Percentiles rank a stretch among this genome's conserved stretches.
Evolutionary conservation across 2,329 filamentous ascomycete genomes (phyloP).

Genomic region (Lasiodiplodia citricola): DNA sequence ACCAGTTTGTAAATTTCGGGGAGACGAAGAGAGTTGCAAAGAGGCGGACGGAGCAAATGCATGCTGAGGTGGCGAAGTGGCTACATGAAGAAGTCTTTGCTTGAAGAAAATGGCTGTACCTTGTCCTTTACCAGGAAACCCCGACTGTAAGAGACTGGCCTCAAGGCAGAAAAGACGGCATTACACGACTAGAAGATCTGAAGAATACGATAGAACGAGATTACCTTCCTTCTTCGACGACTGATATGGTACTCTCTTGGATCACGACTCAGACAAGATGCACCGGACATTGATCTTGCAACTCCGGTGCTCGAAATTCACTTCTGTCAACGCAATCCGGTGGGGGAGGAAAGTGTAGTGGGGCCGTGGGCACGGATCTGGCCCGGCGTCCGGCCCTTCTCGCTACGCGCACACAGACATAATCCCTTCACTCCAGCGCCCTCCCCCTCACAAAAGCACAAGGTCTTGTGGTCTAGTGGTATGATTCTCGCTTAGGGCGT

Average conservation of each 20-base stretch:
- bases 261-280: too few species aligned
- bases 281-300: too few species aligned
- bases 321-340: neutral
- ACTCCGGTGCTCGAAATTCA: neutral
- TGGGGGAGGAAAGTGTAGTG: neutral
- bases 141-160: neutral
- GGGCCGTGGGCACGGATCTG: neutral
- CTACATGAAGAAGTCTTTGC: constrained; percentile 11
- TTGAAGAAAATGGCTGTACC: neutral
- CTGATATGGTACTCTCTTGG: too few species aligned
- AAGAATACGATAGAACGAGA: neutral
- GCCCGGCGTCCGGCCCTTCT: neutral
- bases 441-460: neutral
- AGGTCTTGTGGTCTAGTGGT: constrained; percentile 20
- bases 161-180: neutral
- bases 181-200: neutral
- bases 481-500: constrained; percentile 18
- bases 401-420: neutral
- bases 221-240: too few species aligned
- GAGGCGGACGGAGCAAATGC: constrained; percentile 20
- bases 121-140: neutral
- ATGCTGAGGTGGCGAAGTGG: constrained; percentile 16
- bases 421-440: neutral
- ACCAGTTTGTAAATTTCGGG: constrained; percentile 12
- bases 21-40: neutral